phyloP scores from a whole-genome alignment of 83 land plant species.

The Isoetes engelmannii region DNA sequence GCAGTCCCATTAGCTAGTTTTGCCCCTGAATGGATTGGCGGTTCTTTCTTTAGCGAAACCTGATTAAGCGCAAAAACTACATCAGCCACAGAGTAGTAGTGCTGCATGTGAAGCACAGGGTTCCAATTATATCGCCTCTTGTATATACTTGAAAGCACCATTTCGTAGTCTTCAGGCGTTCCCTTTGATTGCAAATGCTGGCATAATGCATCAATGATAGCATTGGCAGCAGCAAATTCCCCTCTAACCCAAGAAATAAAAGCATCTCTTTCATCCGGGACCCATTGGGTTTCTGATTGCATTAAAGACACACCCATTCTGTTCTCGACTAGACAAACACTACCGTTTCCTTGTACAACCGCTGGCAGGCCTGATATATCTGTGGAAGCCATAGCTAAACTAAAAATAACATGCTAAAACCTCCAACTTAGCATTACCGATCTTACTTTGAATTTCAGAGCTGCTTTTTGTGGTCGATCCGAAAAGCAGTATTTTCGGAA shows the following conservation, averaged over 20 bases:
- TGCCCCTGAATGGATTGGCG: not conserved
- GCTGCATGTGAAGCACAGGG: constrained; percentile 11
- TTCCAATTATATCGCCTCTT: constrained; percentile 13
- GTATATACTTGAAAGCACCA: constrained; percentile 1
- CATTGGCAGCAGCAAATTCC: constrained; percentile 15
- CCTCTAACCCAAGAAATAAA: constrained; percentile 11
- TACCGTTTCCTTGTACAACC: too few relatives aligned
- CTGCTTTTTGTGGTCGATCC: too few relatives aligned
- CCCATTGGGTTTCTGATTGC: not conserved
- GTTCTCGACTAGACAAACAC: too few relatives aligned
- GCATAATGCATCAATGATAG: constrained; percentile 12
- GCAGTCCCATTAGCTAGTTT: not conserved
- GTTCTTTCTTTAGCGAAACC: constrained; percentile 1
- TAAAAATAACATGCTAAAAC: too few relatives aligned
- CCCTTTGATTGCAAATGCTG: constrained; percentile 1
- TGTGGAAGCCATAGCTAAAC: too few relatives aligned
- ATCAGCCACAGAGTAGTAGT: constrained; percentile 8
- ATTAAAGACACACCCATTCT: too few relatives aligned
- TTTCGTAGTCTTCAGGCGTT: constrained; percentile 1
- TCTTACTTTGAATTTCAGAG: too few relatives aligned
- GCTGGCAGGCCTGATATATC: too few relatives aligned
- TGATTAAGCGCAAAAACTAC: constrained; percentile 3
- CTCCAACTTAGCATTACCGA: too few relatives aligned
- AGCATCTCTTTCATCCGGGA: constrained; percentile 8
- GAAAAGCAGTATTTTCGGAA: too few relatives aligned